Evolutionary conservation across 352 stramenopile genomes (phyloP), one percentile per base, ranked within the genome.

Genomic region (Phytopythium helicoides): DNA sequence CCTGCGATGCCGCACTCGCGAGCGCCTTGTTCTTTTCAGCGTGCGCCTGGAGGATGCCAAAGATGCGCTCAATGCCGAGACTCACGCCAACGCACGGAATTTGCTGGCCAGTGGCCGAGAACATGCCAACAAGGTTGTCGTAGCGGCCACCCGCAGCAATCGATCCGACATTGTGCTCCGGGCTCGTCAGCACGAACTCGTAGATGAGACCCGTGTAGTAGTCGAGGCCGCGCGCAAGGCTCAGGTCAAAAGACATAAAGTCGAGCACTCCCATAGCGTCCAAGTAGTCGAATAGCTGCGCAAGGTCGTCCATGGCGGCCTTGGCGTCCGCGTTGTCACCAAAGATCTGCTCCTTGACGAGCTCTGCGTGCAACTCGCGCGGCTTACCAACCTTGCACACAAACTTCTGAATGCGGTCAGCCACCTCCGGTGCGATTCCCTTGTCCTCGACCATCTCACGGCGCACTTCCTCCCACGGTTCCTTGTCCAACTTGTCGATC

Each of bases 191-290:
- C 26, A 99, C 94, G 48, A 97, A 98, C 76, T 99, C 97, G 73
- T 99, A 99, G 67, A 99, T 99, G 40, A 99, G 77, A 15, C 97
- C 97, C 15, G 97, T 99, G 79, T 99, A 99, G 87, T 99, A 99
- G 74, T 99, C 97, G 12, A 99, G 78, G 22, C 97, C 97, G 25
- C 97, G 89, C 15, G 97, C 97, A 40, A 99, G 81, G 64, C 86
- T 98, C 35, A 99, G 71, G 58, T 99, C 97, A 60, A 99, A 99
- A 25, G 89, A 97, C 49, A 98, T 87, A 58, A 68, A 88, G 51
- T 97, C 68, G 18, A 99, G 79, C 45, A 96, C 94, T 45, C 89
- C 95, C 93, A 99, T 99, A 25, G 94, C 93, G 38, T 99, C 96
- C 12, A 99, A 68, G 75, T 99, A 99, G 36, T 96, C 87, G 64